Conservation (phyloP, 2,329 filamentous ascomycete species). For the Clonostachys sp. region DNA sequence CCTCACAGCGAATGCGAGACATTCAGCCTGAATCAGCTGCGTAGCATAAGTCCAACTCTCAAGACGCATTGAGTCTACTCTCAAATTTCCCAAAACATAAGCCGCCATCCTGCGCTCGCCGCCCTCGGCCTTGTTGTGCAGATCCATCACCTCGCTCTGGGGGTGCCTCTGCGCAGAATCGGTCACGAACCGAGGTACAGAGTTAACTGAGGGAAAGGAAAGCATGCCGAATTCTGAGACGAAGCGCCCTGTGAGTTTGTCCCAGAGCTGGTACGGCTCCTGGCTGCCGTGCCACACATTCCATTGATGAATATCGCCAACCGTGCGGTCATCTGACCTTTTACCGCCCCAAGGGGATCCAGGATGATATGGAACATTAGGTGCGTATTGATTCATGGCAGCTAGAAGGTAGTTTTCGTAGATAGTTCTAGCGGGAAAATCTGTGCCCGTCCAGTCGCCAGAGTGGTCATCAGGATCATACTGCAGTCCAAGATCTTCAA, state of each 20-base stretch:
- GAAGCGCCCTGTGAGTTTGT: constrained; percentile 67
- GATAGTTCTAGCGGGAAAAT: constrained; percentile 72
- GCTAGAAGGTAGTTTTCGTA: constrained; percentile 73
- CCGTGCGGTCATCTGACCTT: constrained; percentile 54
- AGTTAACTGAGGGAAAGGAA: constrained; percentile 59
- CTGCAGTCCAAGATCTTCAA: constrained; percentile 59
- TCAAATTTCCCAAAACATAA: constrained; percentile 70
- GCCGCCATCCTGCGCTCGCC: constrained; percentile 67
- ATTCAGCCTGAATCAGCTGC: constrained; percentile 43
- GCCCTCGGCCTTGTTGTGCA: constrained; percentile 75
- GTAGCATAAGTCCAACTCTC: constrained; percentile 72
- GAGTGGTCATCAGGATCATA: constrained; percentile 74
- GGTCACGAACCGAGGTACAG: constrained; percentile 62
- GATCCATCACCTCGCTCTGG: constrained; percentile 69
- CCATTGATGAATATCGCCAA: constrained; percentile 81
- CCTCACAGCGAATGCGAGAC: constrained; percentile 38
- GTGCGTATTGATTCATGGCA: constrained; percentile 54
- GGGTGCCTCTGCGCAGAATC: constrained; percentile 48
- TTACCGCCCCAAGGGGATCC: constrained; percentile 65
- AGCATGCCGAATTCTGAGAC: constrained; percentile 78
- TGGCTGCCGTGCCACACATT: constrained; percentile 66
- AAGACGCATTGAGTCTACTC: constrained; percentile 36
- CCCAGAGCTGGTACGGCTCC: constrained; percentile 72
- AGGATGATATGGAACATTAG: constrained; percentile 63
- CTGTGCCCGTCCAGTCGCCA: constrained; percentile 70